A percentile compares a stretch with the other conserved stretches of the same genome.
Conservation (phyloP, 2,329 filamentous ascomycete species). For the Fusarium nanum region DNA sequence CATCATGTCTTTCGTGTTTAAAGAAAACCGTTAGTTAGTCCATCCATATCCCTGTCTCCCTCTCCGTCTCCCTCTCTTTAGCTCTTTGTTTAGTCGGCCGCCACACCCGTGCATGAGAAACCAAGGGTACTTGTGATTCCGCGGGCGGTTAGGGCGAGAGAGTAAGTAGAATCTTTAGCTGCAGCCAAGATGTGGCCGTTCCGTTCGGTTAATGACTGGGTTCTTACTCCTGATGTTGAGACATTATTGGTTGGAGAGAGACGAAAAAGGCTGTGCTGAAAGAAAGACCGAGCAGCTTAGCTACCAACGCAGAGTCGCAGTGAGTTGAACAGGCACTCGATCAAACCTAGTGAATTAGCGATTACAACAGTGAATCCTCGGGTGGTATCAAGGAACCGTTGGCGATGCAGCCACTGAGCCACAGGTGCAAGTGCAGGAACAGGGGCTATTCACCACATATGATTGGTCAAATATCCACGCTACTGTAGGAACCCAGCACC, state of each 20-base stretch:
- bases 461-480: conserved; percentile 19
- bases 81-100: conserved; percentile 3
- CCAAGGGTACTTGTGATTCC: neutral
- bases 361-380: neutral
- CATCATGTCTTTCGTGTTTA: neutral
- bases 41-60: neutral
- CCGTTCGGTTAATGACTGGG: too few relatives aligned
- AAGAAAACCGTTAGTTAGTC: neutral
- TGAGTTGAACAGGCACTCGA: neutral
- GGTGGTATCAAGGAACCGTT: neutral
- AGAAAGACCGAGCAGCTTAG: neutral
- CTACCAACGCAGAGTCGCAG: neutral
- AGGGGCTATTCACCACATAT: neutral
- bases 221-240: neutral
- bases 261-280: neutral
- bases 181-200: conserved; percentile 3
- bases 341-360: neutral
- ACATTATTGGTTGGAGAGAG: neutral
- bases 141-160: neutral
- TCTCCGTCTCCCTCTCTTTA: neutral
- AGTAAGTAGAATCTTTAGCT: conserved; percentile 5
- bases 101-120: conserved; percentile 13
- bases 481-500: conserved; percentile 32
- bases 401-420: conserved; percentile 1
- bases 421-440: conserved; percentile 1